Conservation (phyloP, 2,329 filamentous ascomycete genomes). For the Colletotrichum sojae region DNA sequence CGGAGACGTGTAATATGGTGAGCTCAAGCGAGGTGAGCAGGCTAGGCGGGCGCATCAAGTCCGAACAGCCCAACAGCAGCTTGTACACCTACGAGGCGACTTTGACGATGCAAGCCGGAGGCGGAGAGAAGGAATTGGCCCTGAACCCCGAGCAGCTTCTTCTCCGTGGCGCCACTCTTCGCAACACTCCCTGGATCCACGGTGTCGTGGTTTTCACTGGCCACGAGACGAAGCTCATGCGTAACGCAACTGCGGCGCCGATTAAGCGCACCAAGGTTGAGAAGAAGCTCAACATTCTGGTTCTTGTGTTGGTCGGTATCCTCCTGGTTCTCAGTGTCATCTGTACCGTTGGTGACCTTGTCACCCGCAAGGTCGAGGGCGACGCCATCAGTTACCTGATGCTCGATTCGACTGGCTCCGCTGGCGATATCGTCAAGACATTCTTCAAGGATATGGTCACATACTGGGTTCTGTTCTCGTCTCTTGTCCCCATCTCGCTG, state of each 20-base stretch:
- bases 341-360: conserved; percentile 91
- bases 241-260: conserved; percentile 95
- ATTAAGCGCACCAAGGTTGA: conserved; percentile 99
- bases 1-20: conserved; percentile 90
- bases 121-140: conserved; percentile 92
- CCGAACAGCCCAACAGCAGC: conserved; percentile 98
- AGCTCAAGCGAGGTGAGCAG: conserved; percentile 89
- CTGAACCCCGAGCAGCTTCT: conserved; percentile 93
- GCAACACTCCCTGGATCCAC: conserved; percentile 98
- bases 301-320: conserved; percentile 89
- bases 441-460: conserved; percentile 97
- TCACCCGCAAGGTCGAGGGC: conserved; percentile 77
- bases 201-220: conserved; percentile 97
- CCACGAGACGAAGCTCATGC: conserved; percentile 98
- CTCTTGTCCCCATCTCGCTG: conserved; percentile 95
- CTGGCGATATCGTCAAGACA: conserved; percentile 73
- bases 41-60: conserved; percentile 87
- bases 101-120: conserved; percentile 89
- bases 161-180: conserved; percentile 90
- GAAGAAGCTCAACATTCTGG: conserved; percentile 91
- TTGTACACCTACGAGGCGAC: conserved; percentile 98
- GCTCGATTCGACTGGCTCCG: conserved; percentile 72
- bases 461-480: conserved; percentile 98
- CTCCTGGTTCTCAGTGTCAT: conserved; percentile 88
- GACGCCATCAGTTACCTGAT: conserved; percentile 80